phyloP scores from a whole-genome alignment of 176 grass and related monocot species.

The Puya raimondii region DNA sequence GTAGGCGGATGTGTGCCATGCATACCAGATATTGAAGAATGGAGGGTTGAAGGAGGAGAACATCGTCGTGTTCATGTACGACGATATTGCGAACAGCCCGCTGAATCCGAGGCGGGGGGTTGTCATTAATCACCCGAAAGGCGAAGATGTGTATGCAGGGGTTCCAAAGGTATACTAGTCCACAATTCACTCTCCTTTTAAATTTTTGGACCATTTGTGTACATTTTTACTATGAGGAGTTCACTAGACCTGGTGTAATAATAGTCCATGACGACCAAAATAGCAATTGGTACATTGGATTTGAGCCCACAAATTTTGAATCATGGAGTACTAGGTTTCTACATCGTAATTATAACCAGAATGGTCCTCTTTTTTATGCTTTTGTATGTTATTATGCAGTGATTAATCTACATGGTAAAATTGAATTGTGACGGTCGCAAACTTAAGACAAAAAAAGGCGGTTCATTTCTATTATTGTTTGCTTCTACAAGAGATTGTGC shows the following conservation, averaged over 20 bases:
- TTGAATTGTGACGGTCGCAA: not conserved
- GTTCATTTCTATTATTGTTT: too few relatives aligned
- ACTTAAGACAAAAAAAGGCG: too few relatives aligned
- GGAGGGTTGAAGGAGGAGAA: conserved; percentile 82
- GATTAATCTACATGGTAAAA: not conserved
- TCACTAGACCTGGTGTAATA: too few relatives aligned
- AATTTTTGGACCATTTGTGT: too few relatives aligned
- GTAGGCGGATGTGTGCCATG: conserved; percentile 87
- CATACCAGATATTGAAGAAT: conserved; percentile 64
- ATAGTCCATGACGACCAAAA: too few relatives aligned
- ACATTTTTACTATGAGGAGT: too few relatives aligned
- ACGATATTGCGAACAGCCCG: conserved; percentile 56
- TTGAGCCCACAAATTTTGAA: too few relatives aligned
- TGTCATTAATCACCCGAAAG: conserved; percentile 82
- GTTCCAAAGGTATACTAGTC: conserved; percentile 66
- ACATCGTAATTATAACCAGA: too few relatives aligned
- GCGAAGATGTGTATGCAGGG: conserved; percentile 64
- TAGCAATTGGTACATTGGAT: too few relatives aligned
- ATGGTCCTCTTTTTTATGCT: too few relatives aligned
- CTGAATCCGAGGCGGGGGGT: conserved; percentile 61
- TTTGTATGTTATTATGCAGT: not conserved
- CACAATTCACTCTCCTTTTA: conserved; percentile 15
- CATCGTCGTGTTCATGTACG: conserved; percentile 89
- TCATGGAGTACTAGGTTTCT: too few relatives aligned
- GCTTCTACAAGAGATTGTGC: too few relatives aligned